These are phyloP conservation scores for Diaporthe longicolla DNA, from an alignment of 2,329 filamentous ascomycete genomes.

Conservation along the genomic window DNA sequence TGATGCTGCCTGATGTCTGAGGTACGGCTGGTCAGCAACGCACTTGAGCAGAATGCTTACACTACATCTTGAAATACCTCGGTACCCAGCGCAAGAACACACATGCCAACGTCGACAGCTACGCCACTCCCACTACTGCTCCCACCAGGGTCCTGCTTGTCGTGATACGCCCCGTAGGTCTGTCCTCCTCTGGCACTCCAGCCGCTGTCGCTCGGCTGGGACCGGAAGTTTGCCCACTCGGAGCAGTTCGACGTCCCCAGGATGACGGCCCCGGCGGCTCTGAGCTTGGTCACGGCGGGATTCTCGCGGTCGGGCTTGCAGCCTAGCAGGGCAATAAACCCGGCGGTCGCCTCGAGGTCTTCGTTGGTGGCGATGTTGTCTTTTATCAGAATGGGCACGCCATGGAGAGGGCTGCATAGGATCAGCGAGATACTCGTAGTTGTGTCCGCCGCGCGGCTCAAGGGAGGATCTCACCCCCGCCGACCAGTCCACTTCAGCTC, in stretches of 20 bases:
- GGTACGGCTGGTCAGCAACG: constrained; percentile 68
- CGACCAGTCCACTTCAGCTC: not conserved
- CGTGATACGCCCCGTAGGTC: constrained; percentile 71
- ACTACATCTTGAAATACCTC: constrained; percentile 55
- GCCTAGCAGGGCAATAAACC: not conserved
- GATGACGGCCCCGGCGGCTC: not conserved
- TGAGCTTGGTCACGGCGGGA: constrained; percentile 59
- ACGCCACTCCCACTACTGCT: constrained; percentile 74
- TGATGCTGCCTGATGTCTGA: constrained; percentile 72
- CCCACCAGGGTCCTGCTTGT: constrained; percentile 71
- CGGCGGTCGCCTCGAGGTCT: constrained; percentile 1
- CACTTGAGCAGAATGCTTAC: constrained; percentile 71
- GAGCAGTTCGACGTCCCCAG: constrained; percentile 76
- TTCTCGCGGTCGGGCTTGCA: not conserved
- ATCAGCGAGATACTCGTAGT: not conserved
- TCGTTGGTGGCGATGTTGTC: not conserved
- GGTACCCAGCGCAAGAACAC: constrained; percentile 7
- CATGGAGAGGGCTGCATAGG: not conserved
- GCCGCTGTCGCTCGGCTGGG: constrained; percentile 69
- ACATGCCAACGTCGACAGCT: not conserved
- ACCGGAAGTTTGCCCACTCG: constrained; percentile 76
- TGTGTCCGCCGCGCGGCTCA: not conserved
- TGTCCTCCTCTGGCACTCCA: constrained; percentile 76
- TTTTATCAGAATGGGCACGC: not conserved
- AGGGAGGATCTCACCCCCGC: not conserved